A percentile compares a stretch with the other conserved stretches of the same genome.
Conservation (phyloP, 164 flowering plant species). For the Piper betle region DNA sequence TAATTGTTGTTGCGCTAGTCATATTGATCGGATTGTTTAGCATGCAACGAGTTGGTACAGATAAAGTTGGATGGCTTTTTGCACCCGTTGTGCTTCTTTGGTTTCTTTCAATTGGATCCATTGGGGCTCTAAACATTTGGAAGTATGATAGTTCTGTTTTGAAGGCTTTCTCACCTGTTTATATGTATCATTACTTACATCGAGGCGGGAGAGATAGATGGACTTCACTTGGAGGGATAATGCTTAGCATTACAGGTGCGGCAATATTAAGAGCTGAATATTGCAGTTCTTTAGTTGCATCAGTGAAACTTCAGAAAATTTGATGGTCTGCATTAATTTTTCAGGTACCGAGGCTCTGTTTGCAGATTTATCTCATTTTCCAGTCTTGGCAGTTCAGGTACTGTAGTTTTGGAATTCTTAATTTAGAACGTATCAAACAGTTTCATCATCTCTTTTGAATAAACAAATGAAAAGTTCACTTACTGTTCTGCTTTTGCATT, state of each 20-base stretch:
- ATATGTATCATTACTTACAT: constrained; percentile 60
- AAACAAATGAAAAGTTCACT: too few species aligned
- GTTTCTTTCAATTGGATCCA: constrained; percentile 86
- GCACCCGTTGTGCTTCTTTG: constrained; percentile 92
- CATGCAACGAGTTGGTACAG: constrained; percentile 95
- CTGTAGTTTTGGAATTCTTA: background rate
- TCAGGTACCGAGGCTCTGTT: constrained; percentile 97
- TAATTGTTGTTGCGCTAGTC: constrained; percentile 63
- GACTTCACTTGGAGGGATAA: constrained; percentile 86
- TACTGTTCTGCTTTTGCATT: background rate
- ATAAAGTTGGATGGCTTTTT: constrained; percentile 91
- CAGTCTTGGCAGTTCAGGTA: constrained; percentile 64
- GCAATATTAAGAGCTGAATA: background rate
- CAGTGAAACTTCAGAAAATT: background rate
- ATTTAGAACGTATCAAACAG: background rate
- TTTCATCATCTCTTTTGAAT: background rate
- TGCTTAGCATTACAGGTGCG: constrained; percentile 93
- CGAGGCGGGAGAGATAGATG: constrained; percentile 50
- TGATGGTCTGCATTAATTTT: constrained; percentile 4
- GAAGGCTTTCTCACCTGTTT: constrained; percentile 83
- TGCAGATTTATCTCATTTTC: constrained; percentile 90
- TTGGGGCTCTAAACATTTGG: constrained; percentile 82
- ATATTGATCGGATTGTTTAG: constrained; percentile 83
- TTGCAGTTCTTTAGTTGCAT: background rate
- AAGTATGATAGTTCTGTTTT: constrained; percentile 62